Percentiles rank a stretch among this genome's conserved stretches.
Evolutionary conservation across 2,329 filamentous ascomycete genomes (phyloP).

Genomic region (Cladophialophora yegresii): DNA sequence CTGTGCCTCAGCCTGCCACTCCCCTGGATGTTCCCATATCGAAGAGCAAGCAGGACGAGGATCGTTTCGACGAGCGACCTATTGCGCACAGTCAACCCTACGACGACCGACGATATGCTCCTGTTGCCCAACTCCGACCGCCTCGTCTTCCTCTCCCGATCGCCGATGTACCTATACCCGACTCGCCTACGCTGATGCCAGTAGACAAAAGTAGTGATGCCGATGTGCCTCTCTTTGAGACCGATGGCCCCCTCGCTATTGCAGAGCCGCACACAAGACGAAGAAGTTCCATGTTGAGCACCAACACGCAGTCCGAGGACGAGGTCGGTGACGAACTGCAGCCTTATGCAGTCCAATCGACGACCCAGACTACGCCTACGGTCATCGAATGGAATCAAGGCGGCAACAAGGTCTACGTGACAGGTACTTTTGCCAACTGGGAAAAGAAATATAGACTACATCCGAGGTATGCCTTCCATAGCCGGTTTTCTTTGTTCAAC

Average conservation of each 20-base stretch:
- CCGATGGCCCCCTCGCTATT: conserved; percentile 47
- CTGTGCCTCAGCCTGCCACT: conserved; percentile 26
- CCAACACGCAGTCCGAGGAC: conserved; percentile 67
- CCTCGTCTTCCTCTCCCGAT: conserved; percentile 90
- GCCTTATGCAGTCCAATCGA: conserved; percentile 58
- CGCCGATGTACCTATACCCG: conserved; percentile 87
- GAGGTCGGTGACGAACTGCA: conserved; percentile 75
- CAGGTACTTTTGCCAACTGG: conserved; percentile 93
- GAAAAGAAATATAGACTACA: conserved; percentile 88
- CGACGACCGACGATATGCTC: conserved; percentile 31
- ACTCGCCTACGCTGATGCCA: conserved; percentile 81
- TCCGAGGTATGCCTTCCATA: conserved; percentile 67
- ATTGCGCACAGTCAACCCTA: conserved; percentile 22
- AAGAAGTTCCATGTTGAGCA: conserved; percentile 59
- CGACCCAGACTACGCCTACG: conserved; percentile 75
- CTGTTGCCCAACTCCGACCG: conserved; percentile 51
- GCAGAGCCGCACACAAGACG: conserved; percentile 56
- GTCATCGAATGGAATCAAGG: conserved; percentile 79
- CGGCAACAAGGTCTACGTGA: conserved; percentile 92
- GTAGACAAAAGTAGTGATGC: conserved; percentile 59
- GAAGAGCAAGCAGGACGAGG: conserved; percentile 33
- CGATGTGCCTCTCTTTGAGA: conserved; percentile 56
- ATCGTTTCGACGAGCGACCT: conserved; percentile 29
- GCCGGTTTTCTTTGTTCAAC: conserved; percentile 28
- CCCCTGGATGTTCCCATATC: conserved; percentile 39